phyloP scores from a whole-genome alignment of 1,139 yeast genomes.

The Tardiomyces depauwii region DNA sequence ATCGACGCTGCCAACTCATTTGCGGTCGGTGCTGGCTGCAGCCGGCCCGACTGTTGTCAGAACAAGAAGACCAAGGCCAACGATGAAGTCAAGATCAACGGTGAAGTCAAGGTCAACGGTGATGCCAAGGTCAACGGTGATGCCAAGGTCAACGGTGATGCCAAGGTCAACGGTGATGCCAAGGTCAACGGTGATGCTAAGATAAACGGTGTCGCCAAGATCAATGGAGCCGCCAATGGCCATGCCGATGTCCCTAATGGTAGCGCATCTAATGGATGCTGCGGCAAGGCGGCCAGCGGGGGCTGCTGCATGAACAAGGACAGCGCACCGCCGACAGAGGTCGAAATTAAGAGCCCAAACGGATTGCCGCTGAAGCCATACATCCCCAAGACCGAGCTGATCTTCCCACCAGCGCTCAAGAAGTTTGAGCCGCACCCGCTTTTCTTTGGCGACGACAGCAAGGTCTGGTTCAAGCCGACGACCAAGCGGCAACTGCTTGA shows the following conservation, averaged over 20 bases:
- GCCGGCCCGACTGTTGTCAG: constrained; percentile 12
- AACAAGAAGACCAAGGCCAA: background rate
- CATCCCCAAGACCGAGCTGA: constrained; percentile 27
- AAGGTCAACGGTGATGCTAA: constrained; percentile 7
- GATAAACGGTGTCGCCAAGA: constrained; percentile 1
- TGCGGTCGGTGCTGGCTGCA: constrained; percentile 13
- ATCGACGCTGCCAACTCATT: constrained; percentile 35
- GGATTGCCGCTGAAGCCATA: constrained; percentile 30
- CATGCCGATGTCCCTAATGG: background rate
- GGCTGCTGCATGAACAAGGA: background rate
- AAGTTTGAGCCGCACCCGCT: constrained; percentile 22
- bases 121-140: constrained; percentile 8
- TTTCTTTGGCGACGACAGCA: constrained; percentile 26
- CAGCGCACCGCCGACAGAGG: constrained; percentile 9
- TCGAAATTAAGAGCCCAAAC: constrained; percentile 21
- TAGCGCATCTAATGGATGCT: constrained; percentile 7
- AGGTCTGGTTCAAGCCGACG: constrained; percentile 33
- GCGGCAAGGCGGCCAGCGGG: constrained; percentile 4
- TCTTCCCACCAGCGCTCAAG: constrained; percentile 30
- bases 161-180: constrained; percentile 13
- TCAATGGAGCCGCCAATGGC: constrained; percentile 1
- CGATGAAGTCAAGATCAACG: constrained; percentile 3
- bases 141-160: constrained; percentile 22
- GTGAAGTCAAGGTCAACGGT: constrained; percentile 3
- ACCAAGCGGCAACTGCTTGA: constrained; percentile 28